Evolutionary conservation across 148 eudicot genomes (phyloP).

Genomic region (Spergularia marina): DNA sequence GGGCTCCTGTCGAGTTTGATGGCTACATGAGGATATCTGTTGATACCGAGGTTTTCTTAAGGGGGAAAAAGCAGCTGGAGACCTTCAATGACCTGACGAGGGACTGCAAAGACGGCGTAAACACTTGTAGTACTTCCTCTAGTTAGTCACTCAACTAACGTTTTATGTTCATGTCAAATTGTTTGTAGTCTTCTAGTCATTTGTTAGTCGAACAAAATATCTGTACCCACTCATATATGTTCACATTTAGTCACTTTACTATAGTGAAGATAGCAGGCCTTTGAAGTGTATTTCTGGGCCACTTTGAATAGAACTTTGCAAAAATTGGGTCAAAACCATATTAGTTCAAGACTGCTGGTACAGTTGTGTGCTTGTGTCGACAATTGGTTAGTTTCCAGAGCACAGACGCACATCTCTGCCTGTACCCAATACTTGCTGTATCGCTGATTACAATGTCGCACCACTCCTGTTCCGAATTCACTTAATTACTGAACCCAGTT

Average conservation of each 20-base stretch:
- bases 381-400: too few relatives aligned
- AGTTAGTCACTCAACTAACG: constrained; percentile 22
- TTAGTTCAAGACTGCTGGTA: too few relatives aligned
- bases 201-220: constrained; percentile 6
- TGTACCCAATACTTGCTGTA: too few relatives aligned
- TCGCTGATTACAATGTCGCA: too few relatives aligned
- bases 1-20: constrained; percentile 81
- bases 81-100: constrained; percentile 91
- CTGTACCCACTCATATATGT: constrained; percentile 2
- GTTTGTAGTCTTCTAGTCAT: constrained; percentile 15
- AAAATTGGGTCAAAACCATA: too few relatives aligned
- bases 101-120: constrained; percentile 95
- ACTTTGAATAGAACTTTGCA: too few relatives aligned
- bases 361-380: too few relatives aligned
- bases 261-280: too few relatives aligned
- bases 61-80: constrained; percentile 90
- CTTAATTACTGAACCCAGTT: too few relatives aligned
- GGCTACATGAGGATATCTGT: constrained; percentile 91
- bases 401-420: too few relatives aligned
- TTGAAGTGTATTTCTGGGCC: too few relatives aligned
- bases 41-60: constrained; percentile 89
- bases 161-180: background rate
- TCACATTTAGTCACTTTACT: background rate
- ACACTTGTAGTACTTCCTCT: constrained; percentile 62
- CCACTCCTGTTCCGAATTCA: too few relatives aligned